These are phyloP conservation scores for Auxenochlorella pyrenoidosa DNA, from an alignment of 139 green algal species.

Conservation along the genomic window DNA sequence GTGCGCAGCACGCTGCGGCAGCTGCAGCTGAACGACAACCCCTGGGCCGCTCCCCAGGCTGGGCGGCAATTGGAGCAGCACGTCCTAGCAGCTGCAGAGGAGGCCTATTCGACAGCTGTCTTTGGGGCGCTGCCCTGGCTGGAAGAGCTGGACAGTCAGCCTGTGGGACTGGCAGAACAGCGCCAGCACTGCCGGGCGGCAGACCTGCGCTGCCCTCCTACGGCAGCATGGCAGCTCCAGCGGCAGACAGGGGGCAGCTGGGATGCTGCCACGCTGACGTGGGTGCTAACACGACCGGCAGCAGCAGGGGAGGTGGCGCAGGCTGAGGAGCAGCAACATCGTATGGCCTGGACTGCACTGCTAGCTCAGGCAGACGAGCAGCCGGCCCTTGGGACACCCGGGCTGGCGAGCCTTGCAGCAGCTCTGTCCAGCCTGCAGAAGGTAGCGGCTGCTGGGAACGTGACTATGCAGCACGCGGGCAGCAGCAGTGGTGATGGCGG, in stretches of 20 bases:
- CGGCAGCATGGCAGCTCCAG: not conserved
- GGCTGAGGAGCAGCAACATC: not conserved
- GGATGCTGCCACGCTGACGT: not conserved
- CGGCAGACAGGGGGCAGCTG: not conserved
- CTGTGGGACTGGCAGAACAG: not conserved
- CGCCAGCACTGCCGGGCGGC: not conserved
- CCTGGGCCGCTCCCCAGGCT: not conserved
- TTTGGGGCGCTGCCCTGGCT: not conserved
- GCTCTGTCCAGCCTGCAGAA: not conserved
- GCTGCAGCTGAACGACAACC: constrained; percentile 26
- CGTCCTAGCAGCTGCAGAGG: not conserved
- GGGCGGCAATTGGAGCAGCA: not conserved
- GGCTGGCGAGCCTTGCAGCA: not conserved
- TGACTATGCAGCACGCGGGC: not conserved
- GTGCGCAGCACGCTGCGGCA: not conserved
- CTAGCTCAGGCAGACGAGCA: not conserved
- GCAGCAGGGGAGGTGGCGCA: not conserved
- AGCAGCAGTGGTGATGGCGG: not conserved
- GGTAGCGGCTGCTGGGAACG: not conserved
- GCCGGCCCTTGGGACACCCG: not conserved
- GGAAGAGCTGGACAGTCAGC: constrained; percentile 17
- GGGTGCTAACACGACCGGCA: not conserved
- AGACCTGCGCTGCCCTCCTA: not conserved
- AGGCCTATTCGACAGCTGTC: not conserved
- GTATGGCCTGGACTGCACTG: not conserved